Evolutionary conservation across 1,284 basidiomycete species (phyloP), one percentile per base, ranked within the genome.

Genomic region (Fomitopsis betulina): DNA sequence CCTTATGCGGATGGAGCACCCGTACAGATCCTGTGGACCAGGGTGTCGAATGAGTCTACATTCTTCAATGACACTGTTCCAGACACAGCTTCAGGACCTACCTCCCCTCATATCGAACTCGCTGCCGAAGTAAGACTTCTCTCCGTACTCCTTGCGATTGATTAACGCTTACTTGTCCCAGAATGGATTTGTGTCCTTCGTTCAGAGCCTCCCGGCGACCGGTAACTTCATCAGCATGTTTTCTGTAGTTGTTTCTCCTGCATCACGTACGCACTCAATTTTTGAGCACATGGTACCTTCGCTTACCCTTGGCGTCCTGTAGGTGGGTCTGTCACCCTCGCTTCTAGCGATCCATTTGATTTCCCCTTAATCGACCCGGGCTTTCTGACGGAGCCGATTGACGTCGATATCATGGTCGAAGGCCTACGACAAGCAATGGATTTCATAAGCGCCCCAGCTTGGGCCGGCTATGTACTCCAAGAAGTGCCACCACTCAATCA

Each of bases 321-420:
- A 69, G 67, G 65, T 47, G 70, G 70, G 13, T 62, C 61, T 45
- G 60, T 72, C 17, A 62, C 53, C 3, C 62, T 72, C 40, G 55
- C 58, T 51, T 66, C 64, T 2, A 49, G 57, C 13, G 58, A 65
- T 50, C 65, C 66, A 25, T 68, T 70, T 59, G 60, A 53, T 30
- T 40, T 55, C 15, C 68, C 68, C 13, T 6, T 63, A 19, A 65
- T 70, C 59, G 57, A 70, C 55, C 63, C 66, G 15, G 56, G 52
- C 54, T 63, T 64, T 55, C 59, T 68, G 23, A 56, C 40, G 35
- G 59, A 56, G n/a, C 32, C 49, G 21, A 60, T 65, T 54, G 66
- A 67, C 59, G 43, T 60, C 17, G 53, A 55, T 39, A 53, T 54
- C 13, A 58, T 67, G 43, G 50, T 53, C 17, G 25, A 60, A 21